These are phyloP conservation scores for Aspergillus biplanus DNA, from an alignment of 495 filamentous ascomycete species.

Conservation along the genomic window DNA sequence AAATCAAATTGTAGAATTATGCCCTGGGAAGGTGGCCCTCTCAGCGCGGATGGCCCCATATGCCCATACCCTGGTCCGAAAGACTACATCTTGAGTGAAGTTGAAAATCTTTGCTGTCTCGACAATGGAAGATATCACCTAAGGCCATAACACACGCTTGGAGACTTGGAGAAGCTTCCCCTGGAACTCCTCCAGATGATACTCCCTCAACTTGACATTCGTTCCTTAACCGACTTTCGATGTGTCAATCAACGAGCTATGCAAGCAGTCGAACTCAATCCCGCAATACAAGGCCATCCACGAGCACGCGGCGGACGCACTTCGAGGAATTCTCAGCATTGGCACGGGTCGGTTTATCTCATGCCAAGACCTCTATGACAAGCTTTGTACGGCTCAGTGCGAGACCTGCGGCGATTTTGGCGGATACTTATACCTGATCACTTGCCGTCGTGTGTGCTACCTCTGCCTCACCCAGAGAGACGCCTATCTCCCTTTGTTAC, in stretches of 20 bases:
- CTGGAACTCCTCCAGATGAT: slow-evolving; percentile 27
- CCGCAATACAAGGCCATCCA: slow-evolving; percentile 26
- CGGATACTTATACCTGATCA: slow-evolving; percentile 40
- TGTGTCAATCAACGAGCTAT: slow-evolving; percentile 29
- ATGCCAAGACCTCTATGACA: slow-evolving; percentile 31
- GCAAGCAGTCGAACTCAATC: slow-evolving; percentile 24
- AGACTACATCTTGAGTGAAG: slow-evolving; percentile 21
- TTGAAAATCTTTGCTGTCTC: slow-evolving; percentile 13
- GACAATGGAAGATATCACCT: too few species aligned
- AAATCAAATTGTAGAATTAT: too few species aligned
- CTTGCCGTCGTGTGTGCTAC: slow-evolving; percentile 42
- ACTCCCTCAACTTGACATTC: slow-evolving; percentile 28
- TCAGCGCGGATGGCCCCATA: neutral
- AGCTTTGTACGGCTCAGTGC: slow-evolving; percentile 36
- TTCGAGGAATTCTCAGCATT: slow-evolving; percentile 37
- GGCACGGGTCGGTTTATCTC: slow-evolving; percentile 26
- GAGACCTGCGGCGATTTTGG: slow-evolving; percentile 38
- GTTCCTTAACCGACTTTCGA: slow-evolving; percentile 28
- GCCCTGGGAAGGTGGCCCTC: neutral
- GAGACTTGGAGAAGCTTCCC: slow-evolving; percentile 28
- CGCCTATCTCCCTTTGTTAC: slow-evolving; percentile 31
- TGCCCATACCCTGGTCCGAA: neutral
- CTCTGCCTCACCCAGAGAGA: slow-evolving; percentile 33
- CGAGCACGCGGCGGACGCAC: slow-evolving; percentile 19
- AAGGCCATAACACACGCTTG: too few species aligned